Evolutionary conservation across 1,284 basidiomycete genomes (phyloP).

Genomic region (Tausonia pullulans): DNA sequence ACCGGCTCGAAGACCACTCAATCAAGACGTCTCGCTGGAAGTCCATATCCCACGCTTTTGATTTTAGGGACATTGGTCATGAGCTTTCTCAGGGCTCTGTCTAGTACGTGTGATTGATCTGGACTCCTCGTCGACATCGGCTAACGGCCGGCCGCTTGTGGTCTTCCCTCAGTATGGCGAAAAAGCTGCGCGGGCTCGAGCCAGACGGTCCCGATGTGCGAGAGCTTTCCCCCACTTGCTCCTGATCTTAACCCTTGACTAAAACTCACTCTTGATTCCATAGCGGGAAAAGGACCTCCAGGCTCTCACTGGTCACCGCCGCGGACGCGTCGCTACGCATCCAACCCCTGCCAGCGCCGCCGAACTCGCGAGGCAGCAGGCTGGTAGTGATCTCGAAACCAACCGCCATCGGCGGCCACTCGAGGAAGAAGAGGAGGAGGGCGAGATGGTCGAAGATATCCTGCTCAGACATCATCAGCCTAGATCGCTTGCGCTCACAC

Average conservation of each 20-base stretch:
- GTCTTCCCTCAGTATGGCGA: background rate
- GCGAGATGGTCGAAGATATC: no score
- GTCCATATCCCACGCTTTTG: slow-evolving; percentile 51
- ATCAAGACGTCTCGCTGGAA: slow-evolving; percentile 41
- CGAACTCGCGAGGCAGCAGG: no score
- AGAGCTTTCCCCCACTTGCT: no score
- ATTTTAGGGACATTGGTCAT: slow-evolving; percentile 53
- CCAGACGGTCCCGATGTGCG: slow-evolving; percentile 2
- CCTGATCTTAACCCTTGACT: no score
- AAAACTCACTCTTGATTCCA: no score
- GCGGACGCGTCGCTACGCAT: background rate
- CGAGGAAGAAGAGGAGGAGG: no score
- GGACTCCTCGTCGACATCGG: background rate
- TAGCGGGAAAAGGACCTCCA: slow-evolving; percentile 6
- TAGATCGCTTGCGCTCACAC: no score
- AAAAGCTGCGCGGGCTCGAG: background rate
- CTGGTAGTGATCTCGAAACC: no score
- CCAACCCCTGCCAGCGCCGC: no score
- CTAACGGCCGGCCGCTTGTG: background rate
- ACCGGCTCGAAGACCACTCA: slow-evolving; percentile 34
- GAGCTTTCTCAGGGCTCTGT: slow-evolving; percentile 48
- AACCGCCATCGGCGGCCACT: no score
- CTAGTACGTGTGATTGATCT: slow-evolving; percentile 36
- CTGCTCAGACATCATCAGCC: no score
- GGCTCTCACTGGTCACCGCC: background rate